Evolutionary conservation across 768 basidiomycete genomes (phyloP).

Genomic region (Lentinula raphanica): DNA sequence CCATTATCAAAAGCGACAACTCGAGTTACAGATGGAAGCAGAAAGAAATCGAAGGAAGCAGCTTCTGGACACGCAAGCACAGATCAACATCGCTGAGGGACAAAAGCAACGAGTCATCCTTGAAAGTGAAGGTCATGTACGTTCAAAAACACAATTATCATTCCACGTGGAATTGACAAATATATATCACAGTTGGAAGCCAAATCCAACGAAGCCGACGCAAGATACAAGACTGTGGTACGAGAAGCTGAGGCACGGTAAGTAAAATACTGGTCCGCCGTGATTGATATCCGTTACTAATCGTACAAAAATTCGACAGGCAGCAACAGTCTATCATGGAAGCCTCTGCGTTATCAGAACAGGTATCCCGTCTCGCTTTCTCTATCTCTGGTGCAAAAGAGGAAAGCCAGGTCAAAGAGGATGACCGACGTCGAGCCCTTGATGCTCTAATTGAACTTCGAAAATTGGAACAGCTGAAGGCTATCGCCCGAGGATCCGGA

Average conservation of each 20-base stretch:
- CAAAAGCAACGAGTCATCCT: constrained; percentile 52
- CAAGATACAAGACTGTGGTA: constrained; percentile 42
- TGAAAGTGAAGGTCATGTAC: constrained; percentile 48
- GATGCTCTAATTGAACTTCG: constrained; percentile 40
- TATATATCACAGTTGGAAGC: constrained; percentile 32
- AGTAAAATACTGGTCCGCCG: too few species aligned
- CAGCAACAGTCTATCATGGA: constrained; percentile 41
- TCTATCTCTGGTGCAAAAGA: constrained; percentile 31
- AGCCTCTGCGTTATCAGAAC: constrained; percentile 41
- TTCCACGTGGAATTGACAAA: too few species aligned
- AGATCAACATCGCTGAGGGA: constrained; percentile 55
- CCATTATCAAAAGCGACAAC: constrained; percentile 39
- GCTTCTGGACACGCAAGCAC: constrained; percentile 51
- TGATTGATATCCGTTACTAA: too few species aligned
- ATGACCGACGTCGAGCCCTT: constrained; percentile 35
- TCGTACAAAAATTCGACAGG: constrained; percentile 17
- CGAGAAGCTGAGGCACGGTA: constrained; percentile 48
- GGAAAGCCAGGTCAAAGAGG: constrained; percentile 18
- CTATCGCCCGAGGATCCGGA: constrained; percentile 43
- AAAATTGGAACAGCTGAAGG: constrained; percentile 47
- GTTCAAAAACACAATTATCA: constrained; percentile 7
- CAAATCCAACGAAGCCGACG: constrained; percentile 52
- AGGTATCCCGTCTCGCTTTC: constrained; percentile 40
- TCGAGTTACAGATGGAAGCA: constrained; percentile 57
- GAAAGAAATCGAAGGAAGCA: constrained; percentile 53